These are phyloP conservation scores for Protomyces inundatus DNA, from an alignment of 1,139 yeast genomes.

Conservation along the genomic window DNA sequence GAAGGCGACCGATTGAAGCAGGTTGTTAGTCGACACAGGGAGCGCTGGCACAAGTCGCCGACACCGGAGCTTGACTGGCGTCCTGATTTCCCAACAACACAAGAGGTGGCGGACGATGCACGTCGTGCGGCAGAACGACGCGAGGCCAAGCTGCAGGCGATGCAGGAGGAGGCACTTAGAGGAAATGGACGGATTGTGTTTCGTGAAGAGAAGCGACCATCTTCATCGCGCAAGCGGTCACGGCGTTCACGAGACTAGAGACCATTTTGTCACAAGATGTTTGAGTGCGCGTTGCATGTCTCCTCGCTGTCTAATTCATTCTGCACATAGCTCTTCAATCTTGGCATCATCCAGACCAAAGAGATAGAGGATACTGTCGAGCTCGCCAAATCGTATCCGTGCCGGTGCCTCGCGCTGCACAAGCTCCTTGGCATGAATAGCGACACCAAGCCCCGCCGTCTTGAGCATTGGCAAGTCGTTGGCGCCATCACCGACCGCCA, in stretches of 20 bases:
- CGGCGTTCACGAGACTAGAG: neutral
- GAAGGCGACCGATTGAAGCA: constrained; percentile 27
- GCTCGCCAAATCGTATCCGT: constrained; percentile 62
- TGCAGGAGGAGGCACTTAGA: neutral
- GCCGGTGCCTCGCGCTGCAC: constrained; percentile 81
- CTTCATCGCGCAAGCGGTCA: neutral
- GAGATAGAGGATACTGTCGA: constrained; percentile 71
- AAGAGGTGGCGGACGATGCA: constrained; percentile 34
- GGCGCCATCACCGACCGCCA: constrained; percentile 97
- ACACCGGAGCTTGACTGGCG: constrained; percentile 40
- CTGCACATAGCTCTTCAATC: neutral
- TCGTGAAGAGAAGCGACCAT: neutral
- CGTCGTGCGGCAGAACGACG: constrained; percentile 30
- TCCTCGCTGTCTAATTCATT: neutral
- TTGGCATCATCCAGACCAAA: constrained; percentile 48
- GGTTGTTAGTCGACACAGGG: constrained; percentile 35
- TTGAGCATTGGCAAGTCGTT: constrained; percentile 93
- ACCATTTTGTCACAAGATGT: too few relatives aligned
- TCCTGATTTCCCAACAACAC: constrained; percentile 38
- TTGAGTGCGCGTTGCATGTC: neutral
- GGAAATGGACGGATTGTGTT: neutral
- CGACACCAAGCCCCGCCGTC: constrained; percentile 87
- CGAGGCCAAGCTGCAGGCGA: constrained; percentile 7
- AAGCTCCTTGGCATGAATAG: constrained; percentile 94
- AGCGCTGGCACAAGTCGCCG: constrained; percentile 33